Evolutionary conservation across 2,329 filamentous ascomycete genomes (phyloP).

Genomic region (Pyrenochaeta sp.): DNA sequence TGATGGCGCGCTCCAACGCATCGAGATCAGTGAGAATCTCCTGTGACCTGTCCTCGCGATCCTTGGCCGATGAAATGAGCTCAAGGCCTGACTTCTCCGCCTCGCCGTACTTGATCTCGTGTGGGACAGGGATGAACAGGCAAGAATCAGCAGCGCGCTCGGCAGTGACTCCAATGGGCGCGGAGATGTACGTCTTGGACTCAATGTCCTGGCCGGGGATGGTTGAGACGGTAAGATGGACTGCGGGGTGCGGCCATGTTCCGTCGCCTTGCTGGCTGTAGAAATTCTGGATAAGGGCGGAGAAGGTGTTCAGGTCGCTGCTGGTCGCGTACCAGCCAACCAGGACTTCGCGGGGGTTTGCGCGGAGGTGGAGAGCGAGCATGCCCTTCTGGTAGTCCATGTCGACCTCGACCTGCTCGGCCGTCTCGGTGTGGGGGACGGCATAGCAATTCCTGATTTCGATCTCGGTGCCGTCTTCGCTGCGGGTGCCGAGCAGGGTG

Average conservation of each 20-base stretch:
- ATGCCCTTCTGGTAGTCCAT: constrained; percentile 99
- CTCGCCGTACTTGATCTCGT: constrained; percentile 90
- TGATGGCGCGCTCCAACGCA: constrained; percentile 81
- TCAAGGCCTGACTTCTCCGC: constrained; percentile 79
- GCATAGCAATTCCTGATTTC: constrained; percentile 97
- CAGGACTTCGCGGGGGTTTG: constrained; percentile 89
- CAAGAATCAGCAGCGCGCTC: constrained; percentile 96
- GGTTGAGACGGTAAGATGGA: constrained; percentile 94
- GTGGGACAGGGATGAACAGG: constrained; percentile 95
- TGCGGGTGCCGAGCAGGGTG: constrained; percentile 89
- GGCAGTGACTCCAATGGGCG: constrained; percentile 91
- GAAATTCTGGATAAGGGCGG: constrained; percentile 98
- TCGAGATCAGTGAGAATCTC: constrained; percentile 88
- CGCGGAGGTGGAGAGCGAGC: constrained; percentile 92
- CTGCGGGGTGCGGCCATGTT: constrained; percentile 95
- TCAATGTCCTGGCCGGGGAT: constrained; percentile 87
- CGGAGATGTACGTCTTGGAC: constrained; percentile 92
- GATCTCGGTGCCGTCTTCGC: constrained; percentile 95
- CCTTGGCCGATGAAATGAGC: constrained; percentile 81
- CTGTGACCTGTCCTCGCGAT: constrained; percentile 75
- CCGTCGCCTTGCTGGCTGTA: constrained; percentile 96
- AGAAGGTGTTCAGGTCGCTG: constrained; percentile 97
- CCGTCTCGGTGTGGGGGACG: constrained; percentile 96
- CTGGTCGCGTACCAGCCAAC: constrained; percentile 99
- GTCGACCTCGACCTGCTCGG: constrained; percentile 98